Conservation (phyloP, 345 rosid genomes). For the Aquilaria malaccensis region DNA sequence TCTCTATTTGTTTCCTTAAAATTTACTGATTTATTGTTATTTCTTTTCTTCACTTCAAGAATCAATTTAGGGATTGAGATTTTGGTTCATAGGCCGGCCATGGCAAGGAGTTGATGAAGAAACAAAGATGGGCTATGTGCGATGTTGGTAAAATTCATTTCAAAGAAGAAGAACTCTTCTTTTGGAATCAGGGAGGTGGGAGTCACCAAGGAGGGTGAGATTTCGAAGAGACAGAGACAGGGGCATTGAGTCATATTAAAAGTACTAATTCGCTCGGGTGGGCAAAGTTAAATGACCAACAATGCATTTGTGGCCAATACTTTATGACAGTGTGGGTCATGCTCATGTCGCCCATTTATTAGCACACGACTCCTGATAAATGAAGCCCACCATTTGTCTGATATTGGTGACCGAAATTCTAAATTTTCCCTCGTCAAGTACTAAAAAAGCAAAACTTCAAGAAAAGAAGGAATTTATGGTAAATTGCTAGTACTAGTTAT, state of each 20-base stretch:
- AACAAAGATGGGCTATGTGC: conserved; percentile 37
- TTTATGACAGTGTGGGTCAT: conserved; percentile 20
- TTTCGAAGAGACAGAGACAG: conserved; percentile 37
- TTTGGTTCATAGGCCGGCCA: too few relatives aligned
- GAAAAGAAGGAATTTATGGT: too few relatives aligned
- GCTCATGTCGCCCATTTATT: conserved; percentile 17
- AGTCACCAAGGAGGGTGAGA: conserved; percentile 90
- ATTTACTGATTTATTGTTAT: too few relatives aligned
- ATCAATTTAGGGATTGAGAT: too few relatives aligned
- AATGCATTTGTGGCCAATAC: too few relatives aligned
- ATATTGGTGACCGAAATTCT: neutral
- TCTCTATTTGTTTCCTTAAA: too few relatives aligned
- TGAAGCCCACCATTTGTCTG: neutral
- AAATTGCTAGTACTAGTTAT: too few relatives aligned
- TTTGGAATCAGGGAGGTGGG: conserved; percentile 46
- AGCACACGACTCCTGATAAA: neutral
- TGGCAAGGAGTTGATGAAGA: conserved; percentile 53
- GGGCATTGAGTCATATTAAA: neutral
- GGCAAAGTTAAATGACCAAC: too few relatives aligned
- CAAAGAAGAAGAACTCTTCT: conserved; percentile 58
- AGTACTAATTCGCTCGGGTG: too few relatives aligned
- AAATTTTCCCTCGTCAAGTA: too few relatives aligned
- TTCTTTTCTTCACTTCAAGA: too few relatives aligned
- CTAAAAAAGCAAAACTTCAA: too few relatives aligned
- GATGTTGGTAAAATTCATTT: conserved; percentile 58